Conservation (phyloP, 495 filamentous ascomycete species). For the Pyronema domesticum region DNA sequence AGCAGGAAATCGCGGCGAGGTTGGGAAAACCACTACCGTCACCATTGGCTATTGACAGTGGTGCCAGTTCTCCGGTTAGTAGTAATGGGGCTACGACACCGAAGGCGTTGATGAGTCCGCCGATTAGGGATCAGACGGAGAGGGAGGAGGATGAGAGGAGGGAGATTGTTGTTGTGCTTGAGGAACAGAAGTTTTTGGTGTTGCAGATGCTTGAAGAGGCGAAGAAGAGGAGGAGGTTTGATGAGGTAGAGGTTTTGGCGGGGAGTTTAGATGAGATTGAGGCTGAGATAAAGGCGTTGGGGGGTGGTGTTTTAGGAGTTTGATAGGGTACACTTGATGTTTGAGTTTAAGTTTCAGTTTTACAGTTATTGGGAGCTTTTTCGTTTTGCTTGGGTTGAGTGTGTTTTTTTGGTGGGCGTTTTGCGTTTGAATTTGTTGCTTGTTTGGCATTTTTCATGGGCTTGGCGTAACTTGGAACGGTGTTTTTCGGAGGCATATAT, state of each 20-base stretch:
- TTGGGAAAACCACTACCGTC: not conserved
- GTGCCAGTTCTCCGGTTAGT: not conserved
- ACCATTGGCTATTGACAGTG: not conserved
- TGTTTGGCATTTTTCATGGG: no score
- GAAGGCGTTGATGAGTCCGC: constrained; percentile 48
- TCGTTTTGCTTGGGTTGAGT: no score
- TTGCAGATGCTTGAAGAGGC: constrained; percentile 74
- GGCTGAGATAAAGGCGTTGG: constrained; percentile 57
- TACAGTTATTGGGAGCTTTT: not conserved
- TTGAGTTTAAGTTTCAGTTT: not conserved
- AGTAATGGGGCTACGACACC: constrained; percentile 38
- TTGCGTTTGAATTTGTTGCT: no score
- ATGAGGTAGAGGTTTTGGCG: constrained; percentile 66
- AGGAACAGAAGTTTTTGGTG: constrained; percentile 89
- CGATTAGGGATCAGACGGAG: not conserved
- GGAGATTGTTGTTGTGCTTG: constrained; percentile 72
- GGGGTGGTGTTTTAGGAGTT: constrained; percentile 34
- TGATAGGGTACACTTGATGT: constrained; percentile 23
- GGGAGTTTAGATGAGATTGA: constrained; percentile 73
- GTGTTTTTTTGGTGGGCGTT: no score
- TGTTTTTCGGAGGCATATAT: no score
- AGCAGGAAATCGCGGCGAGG: not conserved
- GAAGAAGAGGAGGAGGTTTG: constrained; percentile 62
- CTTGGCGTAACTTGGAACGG: no score
- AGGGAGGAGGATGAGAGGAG: constrained; percentile 55